These are phyloP conservation scores for Aureobasidium sp. DNA, from an alignment of 2,329 filamentous ascomycete genomes.

Conservation along the genomic window DNA sequence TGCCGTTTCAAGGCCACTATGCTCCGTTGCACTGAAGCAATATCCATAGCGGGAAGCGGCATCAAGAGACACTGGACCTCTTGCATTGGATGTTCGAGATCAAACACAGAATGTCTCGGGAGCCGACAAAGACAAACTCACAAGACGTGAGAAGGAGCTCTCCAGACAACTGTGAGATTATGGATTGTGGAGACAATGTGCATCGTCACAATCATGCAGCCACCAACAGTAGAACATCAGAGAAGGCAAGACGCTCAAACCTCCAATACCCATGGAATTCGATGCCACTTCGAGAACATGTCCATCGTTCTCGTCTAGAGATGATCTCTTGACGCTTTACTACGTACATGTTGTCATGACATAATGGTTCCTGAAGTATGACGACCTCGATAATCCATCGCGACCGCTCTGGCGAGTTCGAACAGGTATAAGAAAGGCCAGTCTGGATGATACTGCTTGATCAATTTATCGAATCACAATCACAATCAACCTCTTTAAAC, in stretches of 20 bases:
- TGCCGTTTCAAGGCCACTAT: not conserved
- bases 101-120: too few species aligned
- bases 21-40: not conserved
- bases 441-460: not conserved
- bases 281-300: not conserved
- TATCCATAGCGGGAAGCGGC: not conserved
- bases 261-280: too few species aligned
- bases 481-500: not conserved
- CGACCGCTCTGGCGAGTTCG: not conserved
- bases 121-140: too few species aligned
- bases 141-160: too few species aligned
- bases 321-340: conserved; percentile 1
- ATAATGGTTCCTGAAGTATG: conserved; percentile 10
- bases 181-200: not conserved
- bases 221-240: not conserved
- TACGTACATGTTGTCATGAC: conserved; percentile 12
- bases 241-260: too few species aligned
- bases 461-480: not conserved
- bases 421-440: not conserved
- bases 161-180: not conserved
- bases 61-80: too few species aligned
- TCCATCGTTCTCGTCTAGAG: not conserved
- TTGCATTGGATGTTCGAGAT: too few species aligned
- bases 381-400: conserved; percentile 6
- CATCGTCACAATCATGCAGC: not conserved